phyloP scores from a whole-genome alignment of 768 basidiomycete genomes.

The Rhizopogon vesiculosus region DNA sequence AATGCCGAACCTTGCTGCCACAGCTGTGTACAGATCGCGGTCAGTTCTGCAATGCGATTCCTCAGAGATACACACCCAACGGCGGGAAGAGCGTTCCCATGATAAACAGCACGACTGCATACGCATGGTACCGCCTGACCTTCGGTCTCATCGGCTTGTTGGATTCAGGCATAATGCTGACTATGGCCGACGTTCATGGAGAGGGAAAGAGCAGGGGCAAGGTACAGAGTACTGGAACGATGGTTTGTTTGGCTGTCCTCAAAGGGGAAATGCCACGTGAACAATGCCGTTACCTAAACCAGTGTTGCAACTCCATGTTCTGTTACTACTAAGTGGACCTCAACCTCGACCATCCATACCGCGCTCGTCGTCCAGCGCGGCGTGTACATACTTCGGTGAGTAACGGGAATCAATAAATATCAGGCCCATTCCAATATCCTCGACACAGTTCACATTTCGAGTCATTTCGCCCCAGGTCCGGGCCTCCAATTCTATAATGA shows the following conservation, averaged over 20 bases:
- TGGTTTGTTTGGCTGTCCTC: not conserved
- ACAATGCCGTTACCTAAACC: slow-evolving; percentile 20
- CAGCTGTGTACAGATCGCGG: slow-evolving; percentile 47
- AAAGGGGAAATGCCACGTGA: slow-evolving; percentile 17
- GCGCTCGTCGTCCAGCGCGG: slow-evolving; percentile 16
- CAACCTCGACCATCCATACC: slow-evolving; percentile 13
- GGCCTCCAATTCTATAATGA: slow-evolving; percentile 27
- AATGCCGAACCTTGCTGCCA: slow-evolving; percentile 89
- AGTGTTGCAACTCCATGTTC: slow-evolving; percentile 5
- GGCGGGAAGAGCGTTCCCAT: slow-evolving; percentile 90
- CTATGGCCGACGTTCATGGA: slow-evolving; percentile 3
- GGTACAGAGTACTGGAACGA: not conserved
- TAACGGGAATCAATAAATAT: not conserved
- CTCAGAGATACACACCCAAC: slow-evolving; percentile 51
- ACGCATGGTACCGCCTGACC: slow-evolving; percentile 69
- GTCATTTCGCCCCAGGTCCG: not conserved
- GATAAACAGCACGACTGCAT: slow-evolving; percentile 75
- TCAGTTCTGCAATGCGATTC: slow-evolving; percentile 1
- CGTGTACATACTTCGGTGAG: slow-evolving; percentile 17
- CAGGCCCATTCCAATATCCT: not conserved
- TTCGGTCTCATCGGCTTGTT: slow-evolving; percentile 61
- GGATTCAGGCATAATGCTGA: slow-evolving; percentile 21
- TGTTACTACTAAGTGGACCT: not conserved
- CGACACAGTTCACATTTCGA: not conserved
- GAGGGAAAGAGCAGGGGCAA: not conserved